Base-by-base conservation (phyloP, 805 yeast species). In the Zygosaccharomyces siamensis region DNA sequence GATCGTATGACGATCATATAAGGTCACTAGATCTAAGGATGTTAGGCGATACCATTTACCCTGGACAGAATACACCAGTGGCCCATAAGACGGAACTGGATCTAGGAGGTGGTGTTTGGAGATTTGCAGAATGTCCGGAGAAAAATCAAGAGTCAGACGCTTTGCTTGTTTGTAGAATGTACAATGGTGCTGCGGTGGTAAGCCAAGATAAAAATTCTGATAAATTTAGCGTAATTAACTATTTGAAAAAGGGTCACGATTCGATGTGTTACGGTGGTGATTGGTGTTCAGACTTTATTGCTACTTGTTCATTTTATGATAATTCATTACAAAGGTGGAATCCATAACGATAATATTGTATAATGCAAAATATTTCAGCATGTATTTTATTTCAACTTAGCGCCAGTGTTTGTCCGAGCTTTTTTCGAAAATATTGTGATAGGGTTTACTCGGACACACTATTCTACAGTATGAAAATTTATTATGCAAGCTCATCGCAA, bases 251-350 rank as follows among this genome's bases (percentile, higher is more conserved):
- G 10, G 86, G 84, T 27, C 98, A 92, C 62, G 83, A 81, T 43
- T 88, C 97, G 51, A 92, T 93, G 89, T 90, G 92, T 47, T 92
- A 92, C 61, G 99, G 98, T 0, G 97, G 95, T 4, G 96, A 86
- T 61, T 90, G 97, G 96, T 67, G 74, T 11, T 60, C 61, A 1
- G 72, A 72, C 4, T 79, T 74, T 5, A 78, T 85, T 6, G 84
- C 80, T 2, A 89, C 97, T 1, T 92, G 97, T 64, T 89, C 97
- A 47, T 92, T 92, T 65, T 92, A 92, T 69, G 99, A 92, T 65
- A 78, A 79, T 47, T 79, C 86, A 16, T 76, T 92, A 2, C 96
- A 90, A 54, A 64, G 76, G 27, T 92, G 98, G 98, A 49, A 45
- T 11, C 53, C 50, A 11, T 41, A 26, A 33, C n/a, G 8, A 36